phyloP scores from a whole-genome alignment of 148 eudicot species.

The Pouteria glomerata region DNA sequence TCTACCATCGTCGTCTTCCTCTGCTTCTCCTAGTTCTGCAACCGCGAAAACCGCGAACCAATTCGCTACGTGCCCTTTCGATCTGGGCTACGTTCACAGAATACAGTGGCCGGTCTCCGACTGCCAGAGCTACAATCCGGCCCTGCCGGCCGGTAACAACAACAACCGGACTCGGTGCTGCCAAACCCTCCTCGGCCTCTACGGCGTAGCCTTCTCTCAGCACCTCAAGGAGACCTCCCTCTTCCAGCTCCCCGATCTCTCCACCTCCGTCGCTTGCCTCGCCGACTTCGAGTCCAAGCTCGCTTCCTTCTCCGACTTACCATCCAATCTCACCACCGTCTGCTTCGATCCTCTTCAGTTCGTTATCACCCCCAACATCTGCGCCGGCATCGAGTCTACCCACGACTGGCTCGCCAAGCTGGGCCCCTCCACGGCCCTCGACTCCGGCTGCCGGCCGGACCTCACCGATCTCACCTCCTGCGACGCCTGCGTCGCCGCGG shows the following conservation, averaged over 20 bases:
- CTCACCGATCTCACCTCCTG: slow-evolving; percentile 49
- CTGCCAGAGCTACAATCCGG: slow-evolving; percentile 23
- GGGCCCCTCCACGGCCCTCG: slow-evolving; percentile 38
- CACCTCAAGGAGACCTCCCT: slow-evolving; percentile 42
- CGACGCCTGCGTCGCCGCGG: slow-evolving; percentile 57
- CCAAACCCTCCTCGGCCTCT: slow-evolving; percentile 61
- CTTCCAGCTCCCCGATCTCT: slow-evolving; percentile 44
- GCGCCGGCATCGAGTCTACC: slow-evolving; percentile 52
- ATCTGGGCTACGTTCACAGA: slow-evolving; percentile 35
- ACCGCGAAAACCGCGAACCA: not conserved
- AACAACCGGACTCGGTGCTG: slow-evolving; percentile 33
- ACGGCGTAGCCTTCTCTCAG: slow-evolving; percentile 45
- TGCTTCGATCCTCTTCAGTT: slow-evolving; percentile 60
- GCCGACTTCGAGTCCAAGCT: slow-evolving; percentile 51
- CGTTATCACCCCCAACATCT: slow-evolving; percentile 35
- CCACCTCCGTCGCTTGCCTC: slow-evolving; percentile 53
- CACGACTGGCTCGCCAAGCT: slow-evolving; percentile 42
- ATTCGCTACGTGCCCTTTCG: slow-evolving; percentile 41
- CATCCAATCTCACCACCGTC: slow-evolving; percentile 34
- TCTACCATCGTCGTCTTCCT: not conserved
- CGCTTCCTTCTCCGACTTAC: slow-evolving; percentile 31
- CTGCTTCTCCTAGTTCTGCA: not conserved
- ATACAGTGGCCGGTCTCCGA: slow-evolving; percentile 48
- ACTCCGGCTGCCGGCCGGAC: slow-evolving; percentile 40
- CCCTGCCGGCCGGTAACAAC: not conserved